Evolutionary conservation across 495 filamentous ascomycete species (phyloP), one percentile per base, ranked within the genome.

Genomic region (Penicillium coffeae): DNA sequence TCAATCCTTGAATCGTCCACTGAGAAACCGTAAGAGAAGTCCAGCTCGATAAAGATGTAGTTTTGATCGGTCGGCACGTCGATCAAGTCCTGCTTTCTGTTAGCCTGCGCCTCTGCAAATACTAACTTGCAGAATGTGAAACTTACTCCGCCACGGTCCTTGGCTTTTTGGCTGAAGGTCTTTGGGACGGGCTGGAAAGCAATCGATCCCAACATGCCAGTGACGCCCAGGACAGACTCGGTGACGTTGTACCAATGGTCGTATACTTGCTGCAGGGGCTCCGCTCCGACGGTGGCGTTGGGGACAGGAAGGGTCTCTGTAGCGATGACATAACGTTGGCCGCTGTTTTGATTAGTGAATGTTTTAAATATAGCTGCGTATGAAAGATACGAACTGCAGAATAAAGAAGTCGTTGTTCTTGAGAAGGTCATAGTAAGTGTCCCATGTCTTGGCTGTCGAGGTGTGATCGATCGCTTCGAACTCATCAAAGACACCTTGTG

Each of bases 291-390:
- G 2, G 60, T 62, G 19, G 65, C 56, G 16, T 63, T 66, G 42
- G 80, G 78, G 10, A 82, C 57, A 3, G 78, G 76, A 0, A 74
- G 75, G 0, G 79, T 82, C 60, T 82, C 80, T 0, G 79, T 82
- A 12, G 73, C 72, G 43, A 81, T 81, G 13, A 66, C 73, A 46
- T 81, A 78, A 37, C 75, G 70, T 54, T 73, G 73, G 9, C 75
- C 68, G 32, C 69, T 72, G 38, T 21, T 16, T n/a, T n/a, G n/a
- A n/a, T n/a, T n/a, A n/a, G n/a, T n/a, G n/a, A n/a, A n/a, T n/a
- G n/a, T n/a, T n/a, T n/a, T n/a, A n/a, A n/a, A n/a, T n/a, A n/a
- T n/a, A n/a, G n/a, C n/a, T n/a, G n/a, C n/a, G n/a, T n/a, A 8
- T 2, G 10, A 10, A 1, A 1, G 0, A 21, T 8, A 38, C 4